Evolutionary conservation across 192 early-diverging fungal genomes (phyloP), one percentile per base, ranked within the genome.

Genomic region (Linnemannia elongata): DNA sequence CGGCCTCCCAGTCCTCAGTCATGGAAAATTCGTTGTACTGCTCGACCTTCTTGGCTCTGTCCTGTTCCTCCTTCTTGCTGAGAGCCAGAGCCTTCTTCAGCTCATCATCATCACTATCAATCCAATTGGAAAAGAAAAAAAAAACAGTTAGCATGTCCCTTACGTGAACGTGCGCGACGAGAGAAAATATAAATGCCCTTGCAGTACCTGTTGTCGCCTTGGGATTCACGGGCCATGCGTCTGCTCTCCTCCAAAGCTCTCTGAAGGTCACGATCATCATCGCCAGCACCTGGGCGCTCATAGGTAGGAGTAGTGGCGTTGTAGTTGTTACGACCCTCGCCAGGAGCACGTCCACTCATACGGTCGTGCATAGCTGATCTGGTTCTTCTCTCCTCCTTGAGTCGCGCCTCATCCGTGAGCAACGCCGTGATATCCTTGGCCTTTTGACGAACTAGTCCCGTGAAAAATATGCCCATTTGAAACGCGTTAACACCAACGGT

Each of bases 391-490:
- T 93, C 94, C 81, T 95, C 94, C 63, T 92, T 91, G 35, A 99
- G 90, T 33, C 93, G 88, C 5, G 92, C 79, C 6, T 96, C 97
- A 76, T 99, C 96, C 13, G 91, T 85, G 44, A 99, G 84, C 60
- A 98, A 89, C 18, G 90, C 85, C 6, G 96, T 96, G 72, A 99
- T 92, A 74, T 97, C 97, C 82, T 97, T 98, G 69, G 95, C 94
- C 88, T 96, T 96, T 89, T 97, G 93, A 33, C 98, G 96, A 8
- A 99, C 97, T 96, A 80, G 30, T 27, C 1, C 35, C 44, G 38
- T 63, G 47, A 41, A 63, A 63, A 39, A 54, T 75, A 44, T 47
- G 10, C 15, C 9, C 42, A 45, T 42, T 52, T 30, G 35, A 42
- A 41, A 10, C 27, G 41, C 44, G n/a, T 66, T 33, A 66, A 30